Percentiles rank a stretch among this genome's conserved stretches.
phyloP scores from a whole-genome alignment of 306 rosid species.

The Urtica urens region DNA sequence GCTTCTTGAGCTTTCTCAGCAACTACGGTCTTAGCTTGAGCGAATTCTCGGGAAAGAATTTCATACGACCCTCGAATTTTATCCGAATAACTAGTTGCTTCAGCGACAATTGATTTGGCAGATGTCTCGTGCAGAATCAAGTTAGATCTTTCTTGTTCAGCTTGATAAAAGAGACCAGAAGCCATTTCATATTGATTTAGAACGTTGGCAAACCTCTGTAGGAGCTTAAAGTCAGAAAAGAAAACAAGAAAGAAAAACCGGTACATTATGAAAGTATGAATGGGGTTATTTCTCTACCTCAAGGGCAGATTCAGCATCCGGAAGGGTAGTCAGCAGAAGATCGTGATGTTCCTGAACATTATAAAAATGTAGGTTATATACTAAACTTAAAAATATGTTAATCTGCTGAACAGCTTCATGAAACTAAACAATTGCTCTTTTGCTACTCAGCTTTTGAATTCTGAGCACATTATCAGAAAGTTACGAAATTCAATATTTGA shows the following conservation, averaged over 20 bases:
- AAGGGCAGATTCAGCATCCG: constrained; percentile 80
- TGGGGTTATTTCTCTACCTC: too few relatives aligned
- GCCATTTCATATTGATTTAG: constrained; percentile 59
- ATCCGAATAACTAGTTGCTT: constrained; percentile 63
- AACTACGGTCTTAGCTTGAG: constrained; percentile 65
- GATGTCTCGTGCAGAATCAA: constrained; percentile 65
- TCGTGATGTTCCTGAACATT: constrained; percentile 84
- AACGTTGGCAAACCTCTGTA: constrained; percentile 71
- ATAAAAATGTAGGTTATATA: constrained; percentile 1
- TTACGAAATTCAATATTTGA: too few relatives aligned
- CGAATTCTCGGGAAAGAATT: constrained; percentile 72
- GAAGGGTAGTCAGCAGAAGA: constrained; percentile 72
- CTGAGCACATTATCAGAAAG: too few relatives aligned
- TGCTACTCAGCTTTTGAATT: too few relatives aligned
- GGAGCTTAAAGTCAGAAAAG: constrained; percentile 23
- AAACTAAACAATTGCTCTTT: too few relatives aligned
- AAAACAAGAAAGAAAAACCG: constrained; percentile 7
- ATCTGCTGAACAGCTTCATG: too few relatives aligned
- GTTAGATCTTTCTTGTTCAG: constrained; percentile 79
- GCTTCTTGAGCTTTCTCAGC: constrained; percentile 93
- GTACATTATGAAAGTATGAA: too few relatives aligned
- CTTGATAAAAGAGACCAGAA: constrained; percentile 55
- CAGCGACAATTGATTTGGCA: constrained; percentile 80
- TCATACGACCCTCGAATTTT: constrained; percentile 63
- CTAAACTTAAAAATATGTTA: not conserved